phyloP scores from a whole-genome alignment of 2,329 filamentous ascomycete species.

The Penicillium sp. region DNA sequence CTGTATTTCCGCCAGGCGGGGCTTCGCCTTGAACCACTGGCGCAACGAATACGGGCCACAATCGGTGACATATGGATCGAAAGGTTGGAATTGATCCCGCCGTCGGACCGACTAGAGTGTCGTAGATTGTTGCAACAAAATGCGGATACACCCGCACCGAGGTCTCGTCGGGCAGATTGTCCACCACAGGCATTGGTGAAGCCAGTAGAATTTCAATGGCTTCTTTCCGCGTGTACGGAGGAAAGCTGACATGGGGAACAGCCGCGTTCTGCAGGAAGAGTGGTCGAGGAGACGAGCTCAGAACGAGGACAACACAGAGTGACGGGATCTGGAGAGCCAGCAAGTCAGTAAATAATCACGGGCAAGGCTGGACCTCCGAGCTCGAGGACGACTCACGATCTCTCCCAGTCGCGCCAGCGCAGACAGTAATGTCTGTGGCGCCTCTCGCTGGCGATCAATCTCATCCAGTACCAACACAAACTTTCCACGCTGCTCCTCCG shows the following conservation, averaged over 20 bases:
- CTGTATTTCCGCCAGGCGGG: slow-evolving; percentile 47
- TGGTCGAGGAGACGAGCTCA: slow-evolving; percentile 67
- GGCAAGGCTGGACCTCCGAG: not conserved
- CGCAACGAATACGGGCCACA: slow-evolving; percentile 84
- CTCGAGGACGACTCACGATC: slow-evolving; percentile 57
- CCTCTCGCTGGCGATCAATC: slow-evolving; percentile 81
- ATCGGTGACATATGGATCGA: slow-evolving; percentile 65
- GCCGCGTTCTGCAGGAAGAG: slow-evolving; percentile 70
- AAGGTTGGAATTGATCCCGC: slow-evolving; percentile 78
- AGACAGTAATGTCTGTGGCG: slow-evolving; percentile 74
- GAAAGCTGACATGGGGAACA: slow-evolving; percentile 77
- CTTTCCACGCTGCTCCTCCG: slow-evolving; percentile 47
- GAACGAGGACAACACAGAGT: slow-evolving; percentile 75
- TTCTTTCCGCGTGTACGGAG: slow-evolving; percentile 79
- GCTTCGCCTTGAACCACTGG: slow-evolving; percentile 72
- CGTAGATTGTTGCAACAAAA: slow-evolving; percentile 83
- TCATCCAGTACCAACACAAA: slow-evolving; percentile 87
- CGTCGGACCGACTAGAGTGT: slow-evolving; percentile 78
- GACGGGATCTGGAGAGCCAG: slow-evolving; percentile 66
- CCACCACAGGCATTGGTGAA: slow-evolving; percentile 46
- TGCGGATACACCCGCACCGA: slow-evolving; percentile 55
- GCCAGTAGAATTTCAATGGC: slow-evolving; percentile 75
- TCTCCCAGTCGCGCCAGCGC: slow-evolving; percentile 81
- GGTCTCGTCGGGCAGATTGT: slow-evolving; percentile 32
- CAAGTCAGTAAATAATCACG: slow-evolving; percentile 2